Evolutionary conservation across 2,329 filamentous ascomycete species (phyloP).

Genomic region (Xylariaceae sp.): DNA sequence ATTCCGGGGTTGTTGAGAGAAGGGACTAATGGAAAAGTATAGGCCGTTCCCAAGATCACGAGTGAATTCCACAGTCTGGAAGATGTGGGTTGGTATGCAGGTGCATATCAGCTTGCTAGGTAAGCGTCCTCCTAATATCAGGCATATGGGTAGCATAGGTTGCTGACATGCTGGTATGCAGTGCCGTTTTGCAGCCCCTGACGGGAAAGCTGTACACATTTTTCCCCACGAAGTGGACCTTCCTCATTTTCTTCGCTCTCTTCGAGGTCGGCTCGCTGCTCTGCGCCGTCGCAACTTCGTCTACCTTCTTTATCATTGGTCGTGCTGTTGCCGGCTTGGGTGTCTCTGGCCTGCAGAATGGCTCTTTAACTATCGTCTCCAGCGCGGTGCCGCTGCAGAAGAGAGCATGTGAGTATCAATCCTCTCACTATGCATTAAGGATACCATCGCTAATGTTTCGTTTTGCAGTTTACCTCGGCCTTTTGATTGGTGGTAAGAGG

Average conservation of each 20-base stretch:
- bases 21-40: conserved; percentile 3
- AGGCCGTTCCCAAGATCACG: conserved; percentile 47
- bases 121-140: conserved; percentile 19
- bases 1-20: neutral
- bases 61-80: conserved; percentile 44
- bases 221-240: conserved; percentile 37
- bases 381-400: conserved; percentile 37
- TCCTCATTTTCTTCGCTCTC: conserved; percentile 39
- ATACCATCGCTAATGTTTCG: conserved; percentile 2
- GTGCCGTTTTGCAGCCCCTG: conserved; percentile 46
- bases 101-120: conserved; percentile 44
- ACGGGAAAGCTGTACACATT: conserved; percentile 47
- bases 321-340: conserved; percentile 51
- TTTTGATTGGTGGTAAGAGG: conserved; percentile 42
- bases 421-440: neutral
- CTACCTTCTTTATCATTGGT: conserved; percentile 49
- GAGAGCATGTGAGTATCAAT: conserved; percentile 32
- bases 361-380: conserved; percentile 46
- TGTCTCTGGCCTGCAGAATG: conserved; percentile 47
- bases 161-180: conserved; percentile 23
- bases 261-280: conserved; percentile 54
- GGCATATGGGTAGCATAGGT: neutral
- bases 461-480: conserved; percentile 33
- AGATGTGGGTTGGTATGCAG: conserved; percentile 54
- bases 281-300: conserved; percentile 46